A percentile compares a stretch with the other conserved stretches of the same genome.
Evolutionary conservation across 306 rosid genomes (phyloP).

Genomic region (Vigna reflexopilosa): DNA sequence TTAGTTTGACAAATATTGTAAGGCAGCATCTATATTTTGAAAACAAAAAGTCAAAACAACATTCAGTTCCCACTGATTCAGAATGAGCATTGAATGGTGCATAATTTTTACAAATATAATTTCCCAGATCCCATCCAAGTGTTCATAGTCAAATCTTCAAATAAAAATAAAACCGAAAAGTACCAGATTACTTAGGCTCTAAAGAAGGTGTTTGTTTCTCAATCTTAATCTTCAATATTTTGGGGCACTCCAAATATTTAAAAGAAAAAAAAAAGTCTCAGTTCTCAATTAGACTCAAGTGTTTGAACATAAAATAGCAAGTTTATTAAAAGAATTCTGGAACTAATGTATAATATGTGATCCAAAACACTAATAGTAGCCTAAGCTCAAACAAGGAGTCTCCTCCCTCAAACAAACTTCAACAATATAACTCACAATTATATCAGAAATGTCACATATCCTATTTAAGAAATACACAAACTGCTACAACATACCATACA

Average conservation of each 20-base stretch:
- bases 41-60: conserved; percentile 4
- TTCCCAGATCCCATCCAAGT: conserved; percentile 13
- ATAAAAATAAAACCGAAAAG: conserved; percentile 11
- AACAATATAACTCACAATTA: not conserved
- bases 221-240: not conserved
- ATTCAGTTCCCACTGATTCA: conserved; percentile 2
- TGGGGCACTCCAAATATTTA: not conserved
- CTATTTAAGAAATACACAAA: not conserved
- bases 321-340: not conserved
- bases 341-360: not conserved
- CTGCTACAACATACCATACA: not conserved
- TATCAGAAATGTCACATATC: not conserved
- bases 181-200: not conserved
- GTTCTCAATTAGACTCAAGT: not conserved
- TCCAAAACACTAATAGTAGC: not conserved
- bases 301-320: not conserved
- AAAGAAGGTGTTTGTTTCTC: conserved; percentile 1
- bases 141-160: not conserved
- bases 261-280: not conserved
- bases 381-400: not conserved
- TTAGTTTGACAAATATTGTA: conserved; percentile 9
- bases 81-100: not conserved
- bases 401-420: not conserved
- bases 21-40: conserved; percentile 2
- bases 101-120: not conserved